Percentiles rank a stretch among this genome's conserved stretches.
Conservation (phyloP, 371 early-diverging fungal genomes). For the Zychaea mexicana region DNA sequence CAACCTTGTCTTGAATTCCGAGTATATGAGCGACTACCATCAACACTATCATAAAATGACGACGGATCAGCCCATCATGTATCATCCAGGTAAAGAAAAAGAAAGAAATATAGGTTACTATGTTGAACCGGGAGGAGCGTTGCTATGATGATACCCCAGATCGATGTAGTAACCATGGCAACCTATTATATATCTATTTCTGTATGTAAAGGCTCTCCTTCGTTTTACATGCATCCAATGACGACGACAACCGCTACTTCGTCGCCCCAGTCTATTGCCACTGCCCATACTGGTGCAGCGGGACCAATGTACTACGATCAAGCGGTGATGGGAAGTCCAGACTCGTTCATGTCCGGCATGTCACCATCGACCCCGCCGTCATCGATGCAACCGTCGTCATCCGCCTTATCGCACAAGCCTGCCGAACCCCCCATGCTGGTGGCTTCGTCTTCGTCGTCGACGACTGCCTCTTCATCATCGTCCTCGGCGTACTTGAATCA, state of each 20-base stretch:
- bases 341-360: constrained; percentile 26
- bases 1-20: constrained; percentile 20
- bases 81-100: constrained; percentile 27
- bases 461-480: constrained; percentile 25
- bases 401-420: constrained; percentile 3
- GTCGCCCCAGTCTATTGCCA: background rate
- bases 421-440: constrained; percentile 36
- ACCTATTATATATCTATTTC: too few relatives aligned
- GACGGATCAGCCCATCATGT: constrained; percentile 28
- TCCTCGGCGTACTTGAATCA: constrained; percentile 32
- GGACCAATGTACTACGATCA: background rate
- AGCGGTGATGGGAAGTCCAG: constrained; percentile 28
- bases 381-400: background rate
- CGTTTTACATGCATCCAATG: background rate
- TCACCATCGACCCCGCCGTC: constrained; percentile 1
- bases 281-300: background rate
- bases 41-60: constrained; percentile 20
- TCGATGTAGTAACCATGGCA: too few relatives aligned
- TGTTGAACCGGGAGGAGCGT: too few relatives aligned
- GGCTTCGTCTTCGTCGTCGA: constrained; percentile 32
- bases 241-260: background rate
- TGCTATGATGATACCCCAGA: too few relatives aligned
- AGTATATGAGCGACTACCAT: constrained; percentile 33
- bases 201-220: constrained; percentile 3
- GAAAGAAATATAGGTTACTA: background rate